Evolutionary conservation across 2,329 filamentous ascomycete genomes (phyloP), one percentile per base, ranked within the genome.

Genomic region (Aureobasidium mangrovei): DNA sequence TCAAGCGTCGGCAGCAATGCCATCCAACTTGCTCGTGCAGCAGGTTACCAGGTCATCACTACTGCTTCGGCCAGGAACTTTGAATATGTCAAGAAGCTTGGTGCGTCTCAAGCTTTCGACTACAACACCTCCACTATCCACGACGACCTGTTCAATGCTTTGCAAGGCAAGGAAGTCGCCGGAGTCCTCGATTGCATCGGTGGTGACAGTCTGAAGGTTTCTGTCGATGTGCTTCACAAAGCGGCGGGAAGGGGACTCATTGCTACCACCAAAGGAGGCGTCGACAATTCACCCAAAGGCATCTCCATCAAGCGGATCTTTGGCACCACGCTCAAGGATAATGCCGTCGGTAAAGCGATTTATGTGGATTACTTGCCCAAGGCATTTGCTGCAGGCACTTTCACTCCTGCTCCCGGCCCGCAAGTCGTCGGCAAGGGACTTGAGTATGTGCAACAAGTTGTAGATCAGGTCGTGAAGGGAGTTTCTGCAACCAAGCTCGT

Each of bases 41-140:
- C 72, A 1, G 76, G 76, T 0, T 75, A 72, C 55, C 63, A 72
- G 10, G 74, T 79, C 7, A 60, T 77, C 39, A 63, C 71, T 0
- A 75, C 72, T 0, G 67, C 69, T 0, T 73, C 71, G 0, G 59
- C 65, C 7, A 67, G 63, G 35, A 78, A 78, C 59, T 70, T 72
- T 12, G 69, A 69, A 0, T 69, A 69, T 47, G 61, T 74, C n/a
- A 72, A 70, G 58, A 58, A 60, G 8, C 69, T 78, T 0, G 77
- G 77, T 0, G 75, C 74, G 1, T 62, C 57, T 7, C 60, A 69
- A 2, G 70, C 71, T 0, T 75, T 76, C 44, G 75, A 78, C 60
- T 75, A 78, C 61, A 68, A 69, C 3, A 47, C 60, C 2, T 63
- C 64, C 2, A 68, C 74, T 4, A 67, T 72, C 7, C 41, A 59